phyloP scores from a whole-genome alignment of 345 rosid species.

The Nasturtium officinale region DNA sequence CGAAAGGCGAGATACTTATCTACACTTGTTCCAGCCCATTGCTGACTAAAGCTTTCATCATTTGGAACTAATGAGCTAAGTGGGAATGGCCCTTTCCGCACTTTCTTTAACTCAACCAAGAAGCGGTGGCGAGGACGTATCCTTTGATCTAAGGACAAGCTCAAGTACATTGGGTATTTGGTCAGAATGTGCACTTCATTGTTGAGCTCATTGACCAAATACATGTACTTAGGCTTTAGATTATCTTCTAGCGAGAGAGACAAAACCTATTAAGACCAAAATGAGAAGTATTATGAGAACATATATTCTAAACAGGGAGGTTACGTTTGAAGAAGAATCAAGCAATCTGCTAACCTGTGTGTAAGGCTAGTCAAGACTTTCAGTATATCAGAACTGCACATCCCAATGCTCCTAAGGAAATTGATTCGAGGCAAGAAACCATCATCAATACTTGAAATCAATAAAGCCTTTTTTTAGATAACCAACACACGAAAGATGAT shows the following conservation, averaged over 20 bases:
- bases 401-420: constrained; percentile 88
- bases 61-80: constrained; percentile 79
- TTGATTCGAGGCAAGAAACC: constrained; percentile 91
- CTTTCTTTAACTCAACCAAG: constrained; percentile 88
- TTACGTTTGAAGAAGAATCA: background rate
- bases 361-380: constrained; percentile 96
- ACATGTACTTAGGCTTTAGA: constrained; percentile 87
- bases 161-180: constrained; percentile 81
- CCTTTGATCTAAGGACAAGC: constrained; percentile 91
- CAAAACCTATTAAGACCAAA: constrained; percentile 61
- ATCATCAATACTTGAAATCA: constrained; percentile 81
- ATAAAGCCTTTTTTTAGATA: constrained; percentile 48
- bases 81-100: constrained; percentile 94
- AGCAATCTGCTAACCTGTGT: constrained; percentile 59
- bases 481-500: constrained; percentile 4
- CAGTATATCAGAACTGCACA: constrained; percentile 77
- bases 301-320: background rate
- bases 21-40: constrained; percentile 87
- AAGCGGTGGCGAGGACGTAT: constrained; percentile 91
- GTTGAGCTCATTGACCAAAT: constrained; percentile 79
- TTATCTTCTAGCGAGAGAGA: constrained; percentile 92
- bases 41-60: constrained; percentile 82
- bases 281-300: background rate
- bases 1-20: constrained; percentile 85
- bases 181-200: constrained; percentile 82